Conservation (phyloP, 768 basidiomycete genomes). For the Xerocomellus chrysenteron region DNA sequence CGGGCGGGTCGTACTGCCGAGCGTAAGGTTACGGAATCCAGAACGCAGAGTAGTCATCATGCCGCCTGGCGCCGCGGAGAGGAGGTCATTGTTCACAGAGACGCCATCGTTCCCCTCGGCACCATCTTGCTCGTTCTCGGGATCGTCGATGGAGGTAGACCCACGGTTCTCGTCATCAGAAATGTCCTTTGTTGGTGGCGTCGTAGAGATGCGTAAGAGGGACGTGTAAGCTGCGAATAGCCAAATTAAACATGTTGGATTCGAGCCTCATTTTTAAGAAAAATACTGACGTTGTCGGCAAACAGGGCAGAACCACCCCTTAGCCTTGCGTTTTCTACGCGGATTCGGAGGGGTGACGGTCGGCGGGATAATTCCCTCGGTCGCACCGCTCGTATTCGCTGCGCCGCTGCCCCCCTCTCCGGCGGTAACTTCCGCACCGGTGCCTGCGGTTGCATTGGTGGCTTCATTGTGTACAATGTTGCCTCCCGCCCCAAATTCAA, state of each 20-base stretch:
- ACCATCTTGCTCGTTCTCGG: conserved; percentile 23
- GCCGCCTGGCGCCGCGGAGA: conserved; percentile 8
- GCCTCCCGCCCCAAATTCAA: conserved; percentile 94
- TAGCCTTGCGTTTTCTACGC: conserved; percentile 86
- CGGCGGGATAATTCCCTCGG: conserved; percentile 23
- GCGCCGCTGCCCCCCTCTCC: conserved; percentile 22
- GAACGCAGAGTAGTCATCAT: conserved; percentile 29
- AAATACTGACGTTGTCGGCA: conserved; percentile 85
- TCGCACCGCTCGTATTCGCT: conserved; percentile 19
- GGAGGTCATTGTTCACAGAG: conserved; percentile 11
- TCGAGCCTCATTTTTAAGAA: not conserved
- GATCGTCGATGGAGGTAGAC: conserved; percentile 28
- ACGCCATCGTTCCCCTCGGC: not conserved
- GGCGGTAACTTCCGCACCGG: conserved; percentile 22
- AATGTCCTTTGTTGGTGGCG: conserved; percentile 48
- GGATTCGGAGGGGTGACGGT: conserved; percentile 37
- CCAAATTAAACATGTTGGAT: not conserved
- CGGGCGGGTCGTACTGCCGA: conserved; percentile 10
- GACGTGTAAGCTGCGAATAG: conserved; percentile 74
- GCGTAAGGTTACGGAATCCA: conserved; percentile 26
- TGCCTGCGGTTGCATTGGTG: conserved; percentile 28
- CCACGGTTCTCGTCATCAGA: conserved; percentile 31
- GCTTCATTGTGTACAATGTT: conserved; percentile 64
- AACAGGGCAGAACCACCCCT: conserved; percentile 97
- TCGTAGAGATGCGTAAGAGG: conserved; percentile 76